phyloP scores from a whole-genome alignment of 2,329 filamentous ascomycete species.

The Paraphaeosphaeria sporulosa region DNA sequence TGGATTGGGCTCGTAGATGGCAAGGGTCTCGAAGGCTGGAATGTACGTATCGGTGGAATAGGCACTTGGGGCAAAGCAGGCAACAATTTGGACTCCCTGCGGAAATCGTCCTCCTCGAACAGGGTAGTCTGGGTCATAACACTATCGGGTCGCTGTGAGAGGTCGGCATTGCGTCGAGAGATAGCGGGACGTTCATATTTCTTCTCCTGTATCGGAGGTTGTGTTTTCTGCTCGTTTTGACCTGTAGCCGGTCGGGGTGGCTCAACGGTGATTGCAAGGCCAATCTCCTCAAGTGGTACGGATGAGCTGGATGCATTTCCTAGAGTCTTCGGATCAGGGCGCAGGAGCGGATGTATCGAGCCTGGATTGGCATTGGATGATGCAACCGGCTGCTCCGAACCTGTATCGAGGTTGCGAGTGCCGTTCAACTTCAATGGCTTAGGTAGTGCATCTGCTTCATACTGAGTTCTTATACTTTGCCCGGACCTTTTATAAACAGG shows the following conservation, averaged over 20 bases:
- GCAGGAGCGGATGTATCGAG: conserved; percentile 28
- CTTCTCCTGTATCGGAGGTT: conserved; percentile 11
- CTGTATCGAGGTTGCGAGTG: background rate
- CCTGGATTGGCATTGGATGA: conserved; percentile 14
- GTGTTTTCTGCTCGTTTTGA: conserved; percentile 9
- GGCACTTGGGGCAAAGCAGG: conserved; percentile 39
- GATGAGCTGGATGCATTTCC: conserved; percentile 31
- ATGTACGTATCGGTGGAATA: conserved; percentile 42
- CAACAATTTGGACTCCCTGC: conserved; percentile 39
- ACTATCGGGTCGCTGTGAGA: conserved; percentile 36
- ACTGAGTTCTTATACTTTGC: background rate
- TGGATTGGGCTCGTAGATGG: conserved; percentile 19
- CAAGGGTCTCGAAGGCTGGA: conserved; percentile 38
- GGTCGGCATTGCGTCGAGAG: conserved; percentile 16
- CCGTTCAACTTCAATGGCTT: conserved; percentile 1
- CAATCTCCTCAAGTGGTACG: conserved; percentile 44
- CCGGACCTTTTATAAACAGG: conserved; percentile 20
- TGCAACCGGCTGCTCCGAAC: conserved; percentile 1
- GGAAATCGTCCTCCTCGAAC: conserved; percentile 47
- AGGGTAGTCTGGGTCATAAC: conserved; percentile 45
- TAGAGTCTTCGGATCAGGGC: conserved; percentile 30
- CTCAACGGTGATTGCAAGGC: conserved; percentile 48
- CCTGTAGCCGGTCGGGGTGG: conserved; percentile 34
- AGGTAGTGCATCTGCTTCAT: background rate
- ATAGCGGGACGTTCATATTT: conserved; percentile 19